These are phyloP conservation scores for Lentithecium fluviatile DNA, from an alignment of 495 filamentous ascomycete species.

Conservation along the genomic window DNA sequence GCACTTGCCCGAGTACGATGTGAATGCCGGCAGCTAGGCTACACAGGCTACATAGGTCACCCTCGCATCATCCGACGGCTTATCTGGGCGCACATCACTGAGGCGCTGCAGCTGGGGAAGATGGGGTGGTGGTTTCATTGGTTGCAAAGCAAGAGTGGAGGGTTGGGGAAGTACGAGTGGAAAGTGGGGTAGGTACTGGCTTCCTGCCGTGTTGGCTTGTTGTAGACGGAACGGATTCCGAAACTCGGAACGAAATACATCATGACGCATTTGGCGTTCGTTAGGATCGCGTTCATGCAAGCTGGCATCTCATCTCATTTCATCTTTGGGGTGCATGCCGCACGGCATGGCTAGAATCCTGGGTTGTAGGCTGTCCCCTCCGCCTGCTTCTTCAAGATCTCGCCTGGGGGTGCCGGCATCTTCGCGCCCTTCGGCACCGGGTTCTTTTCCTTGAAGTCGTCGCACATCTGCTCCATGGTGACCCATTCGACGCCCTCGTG, in stretches of 20 bases:
- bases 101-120: not conserved
- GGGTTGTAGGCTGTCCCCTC: conserved; percentile 2
- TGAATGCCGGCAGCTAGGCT: no score
- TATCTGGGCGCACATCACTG: no score
- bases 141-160: conserved; percentile 2
- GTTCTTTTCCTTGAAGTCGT: conserved; percentile 64
- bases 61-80: no score
- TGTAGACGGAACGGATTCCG: not conserved
- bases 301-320: no score
- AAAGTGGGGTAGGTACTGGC: not conserved
- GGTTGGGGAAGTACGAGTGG: not conserved
- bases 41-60: no score
- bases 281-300: no score
- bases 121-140: not conserved
- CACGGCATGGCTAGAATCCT: no score
- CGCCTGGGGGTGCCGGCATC: conserved; percentile 62
- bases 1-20: conserved; percentile 4
- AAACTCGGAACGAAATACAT: not conserved
- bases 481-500: conserved; percentile 57
- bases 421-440: conserved; percentile 62
- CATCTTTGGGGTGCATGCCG: not conserved
- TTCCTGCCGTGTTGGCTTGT: not conserved
- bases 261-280: no score
- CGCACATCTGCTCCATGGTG: conserved; percentile 56
- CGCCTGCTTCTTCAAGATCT: conserved; percentile 53